These are phyloP conservation scores for Panicum hallii DNA, from an alignment of 202 grass and related monocot species.

Conservation along the genomic window DNA sequence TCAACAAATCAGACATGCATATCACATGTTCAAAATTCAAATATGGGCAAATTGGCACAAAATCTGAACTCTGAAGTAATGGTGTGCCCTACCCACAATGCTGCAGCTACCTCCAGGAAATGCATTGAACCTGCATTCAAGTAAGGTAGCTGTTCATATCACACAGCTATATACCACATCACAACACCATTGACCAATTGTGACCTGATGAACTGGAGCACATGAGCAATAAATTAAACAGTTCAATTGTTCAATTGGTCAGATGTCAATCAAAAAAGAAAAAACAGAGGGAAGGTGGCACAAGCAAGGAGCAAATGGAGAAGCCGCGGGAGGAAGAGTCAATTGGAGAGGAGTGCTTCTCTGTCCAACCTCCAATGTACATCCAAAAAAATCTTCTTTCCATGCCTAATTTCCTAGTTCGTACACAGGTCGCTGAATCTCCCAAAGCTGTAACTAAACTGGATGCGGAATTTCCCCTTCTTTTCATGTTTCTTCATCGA, in stretches of 20 bases:
- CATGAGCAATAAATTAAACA: conserved; percentile 4
- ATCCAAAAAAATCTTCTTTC: conserved; percentile 30
- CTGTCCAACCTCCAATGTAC: conserved; percentile 47
- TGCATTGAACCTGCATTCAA: neutral
- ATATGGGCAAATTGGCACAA: neutral
- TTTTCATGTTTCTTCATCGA: conserved; percentile 14
- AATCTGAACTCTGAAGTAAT: neutral
- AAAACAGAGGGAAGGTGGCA: conserved; percentile 29
- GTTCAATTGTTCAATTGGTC: neutral
- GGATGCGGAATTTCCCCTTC: neutral
- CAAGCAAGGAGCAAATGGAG: conserved; percentile 30
- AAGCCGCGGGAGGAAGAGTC: conserved; percentile 35
- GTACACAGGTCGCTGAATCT: neutral
- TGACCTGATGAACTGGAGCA: conserved; percentile 42
- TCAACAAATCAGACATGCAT: neutral
- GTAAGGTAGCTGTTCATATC: neutral
- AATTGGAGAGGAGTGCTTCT: conserved; percentile 62
- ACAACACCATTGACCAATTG: conserved; percentile 13
- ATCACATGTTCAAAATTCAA: neutral
- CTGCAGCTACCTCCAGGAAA: neutral
- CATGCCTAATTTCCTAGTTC: conserved; percentile 24
- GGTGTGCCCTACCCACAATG: neutral
- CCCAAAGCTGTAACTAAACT: conserved; percentile 32
- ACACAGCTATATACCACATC: neutral
- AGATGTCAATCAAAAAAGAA: neutral